These are phyloP conservation scores for Rubia yunnanensis DNA, from an alignment of 257 asterid genomes.

Conservation along the genomic window DNA sequence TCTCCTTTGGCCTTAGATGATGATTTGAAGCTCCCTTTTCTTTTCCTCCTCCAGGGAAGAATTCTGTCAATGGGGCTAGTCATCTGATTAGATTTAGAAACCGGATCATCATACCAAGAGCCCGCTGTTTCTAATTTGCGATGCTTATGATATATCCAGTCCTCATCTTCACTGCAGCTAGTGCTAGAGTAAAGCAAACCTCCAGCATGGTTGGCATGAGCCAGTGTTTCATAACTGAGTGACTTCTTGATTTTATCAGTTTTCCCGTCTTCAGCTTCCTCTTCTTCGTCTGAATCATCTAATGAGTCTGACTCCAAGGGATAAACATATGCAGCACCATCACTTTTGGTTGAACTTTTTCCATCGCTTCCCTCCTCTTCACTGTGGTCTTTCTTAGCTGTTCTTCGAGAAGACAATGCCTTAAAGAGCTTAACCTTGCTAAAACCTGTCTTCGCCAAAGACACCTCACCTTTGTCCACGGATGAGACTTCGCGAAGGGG, in stretches of 20 bases:
- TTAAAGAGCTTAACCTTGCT: constrained; percentile 35
- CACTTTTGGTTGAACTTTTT: constrained; percentile 51
- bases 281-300: constrained; percentile 32
- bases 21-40: constrained; percentile 61
- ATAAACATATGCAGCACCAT: constrained; percentile 30
- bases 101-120: constrained; percentile 14
- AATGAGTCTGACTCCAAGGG: constrained; percentile 42
- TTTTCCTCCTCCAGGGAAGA: constrained; percentile 73
- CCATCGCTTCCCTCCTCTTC: constrained; percentile 63
- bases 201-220: constrained; percentile 56
- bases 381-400: constrained; percentile 26
- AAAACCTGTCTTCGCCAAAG: constrained; percentile 31
- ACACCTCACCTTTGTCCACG: constrained; percentile 30
- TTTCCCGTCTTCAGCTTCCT: constrained; percentile 28
- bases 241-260: constrained; percentile 32
- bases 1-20: constrained; percentile 54
- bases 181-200: constrained; percentile 28
- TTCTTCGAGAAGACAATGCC: constrained; percentile 28
- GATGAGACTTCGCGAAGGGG: constrained; percentile 42
- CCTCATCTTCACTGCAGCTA: constrained; percentile 53
- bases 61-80: constrained; percentile 39
- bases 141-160: constrained; percentile 42
- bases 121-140: constrained; percentile 20
- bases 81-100: constrained; percentile 21
- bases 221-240: constrained; percentile 53